Conservation (phyloP, 108 stramenopile genomes). For the Fragilaria radians region DNA sequence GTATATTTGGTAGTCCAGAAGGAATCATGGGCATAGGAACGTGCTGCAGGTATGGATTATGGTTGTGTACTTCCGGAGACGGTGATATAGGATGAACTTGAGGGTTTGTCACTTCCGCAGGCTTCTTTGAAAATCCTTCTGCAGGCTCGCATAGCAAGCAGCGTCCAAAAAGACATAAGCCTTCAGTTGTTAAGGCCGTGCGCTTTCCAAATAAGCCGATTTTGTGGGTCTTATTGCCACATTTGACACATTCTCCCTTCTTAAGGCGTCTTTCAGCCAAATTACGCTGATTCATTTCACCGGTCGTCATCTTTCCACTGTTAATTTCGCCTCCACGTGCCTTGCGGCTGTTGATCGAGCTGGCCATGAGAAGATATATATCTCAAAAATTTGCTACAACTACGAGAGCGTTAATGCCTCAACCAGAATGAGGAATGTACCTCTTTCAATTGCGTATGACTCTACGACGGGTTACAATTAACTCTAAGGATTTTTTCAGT, state of each 20-base stretch:
- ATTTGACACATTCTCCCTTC: slow-evolving; percentile 29
- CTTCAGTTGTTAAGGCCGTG: slow-evolving; percentile 27
- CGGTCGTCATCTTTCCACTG: no score
- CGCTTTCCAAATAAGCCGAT: slow-evolving; percentile 27
- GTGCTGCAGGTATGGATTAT: background rate
- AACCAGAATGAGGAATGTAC: no score
- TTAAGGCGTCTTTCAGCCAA: slow-evolving; percentile 1
- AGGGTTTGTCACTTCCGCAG: background rate
- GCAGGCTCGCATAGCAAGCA: slow-evolving; percentile 33
- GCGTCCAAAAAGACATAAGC: slow-evolving; percentile 20
- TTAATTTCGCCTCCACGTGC: no score
- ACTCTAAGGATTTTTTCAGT: no score
- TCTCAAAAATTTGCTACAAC: no score
- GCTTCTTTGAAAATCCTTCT: slow-evolving; percentile 12
- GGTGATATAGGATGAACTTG: background rate
- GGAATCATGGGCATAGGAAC: background rate
- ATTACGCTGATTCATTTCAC: background rate
- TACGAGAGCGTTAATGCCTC: no score
- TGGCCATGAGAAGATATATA: no score
- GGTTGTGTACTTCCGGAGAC: background rate
- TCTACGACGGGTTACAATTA: no score
- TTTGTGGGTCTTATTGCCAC: slow-evolving; percentile 31
- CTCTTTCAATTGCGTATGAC: no score
- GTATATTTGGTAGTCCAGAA: background rate
- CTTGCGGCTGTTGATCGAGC: no score